Percentiles rank a stretch among this genome's conserved stretches.
phyloP scores from a whole-genome alignment of 1,284 basidiomycete genomes.

The Vanrija humicola region DNA sequence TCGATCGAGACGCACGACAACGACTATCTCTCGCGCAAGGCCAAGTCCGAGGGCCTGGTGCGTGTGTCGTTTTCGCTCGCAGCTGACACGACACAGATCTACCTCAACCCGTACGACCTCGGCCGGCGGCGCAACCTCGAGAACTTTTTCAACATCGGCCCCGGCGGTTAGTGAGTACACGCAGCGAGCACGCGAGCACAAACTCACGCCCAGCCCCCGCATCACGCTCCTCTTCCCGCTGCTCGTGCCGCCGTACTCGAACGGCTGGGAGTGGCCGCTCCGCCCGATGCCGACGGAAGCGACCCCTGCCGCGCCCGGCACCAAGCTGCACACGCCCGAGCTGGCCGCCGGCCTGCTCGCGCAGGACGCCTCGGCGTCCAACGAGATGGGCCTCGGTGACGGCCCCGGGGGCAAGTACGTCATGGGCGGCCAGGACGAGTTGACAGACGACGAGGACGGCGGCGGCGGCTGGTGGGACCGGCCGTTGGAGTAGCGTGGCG shows the following conservation, averaged over 20 bases:
- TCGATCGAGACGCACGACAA: slow-evolving; percentile 89
- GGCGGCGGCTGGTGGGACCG: slow-evolving; percentile 19
- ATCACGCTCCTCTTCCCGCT: slow-evolving; percentile 78
- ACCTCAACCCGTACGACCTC: slow-evolving; percentile 87
- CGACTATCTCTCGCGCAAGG: slow-evolving; percentile 67
- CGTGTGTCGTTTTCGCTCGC: slow-evolving; percentile 23
- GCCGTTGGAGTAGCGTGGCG: too few relatives aligned
- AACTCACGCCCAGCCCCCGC: slow-evolving; percentile 63
- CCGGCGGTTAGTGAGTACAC: slow-evolving; percentile 75
- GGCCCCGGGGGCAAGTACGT: slow-evolving; percentile 51
- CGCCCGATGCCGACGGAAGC: slow-evolving; percentile 25
- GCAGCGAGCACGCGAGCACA: too few relatives aligned
- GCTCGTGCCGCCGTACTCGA: slow-evolving; percentile 72
- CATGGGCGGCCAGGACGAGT: slow-evolving; percentile 36
- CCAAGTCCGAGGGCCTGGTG: slow-evolving; percentile 67
- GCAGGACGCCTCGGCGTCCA: slow-evolving; percentile 12
- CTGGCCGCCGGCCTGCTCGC: slow-evolving; percentile 27
- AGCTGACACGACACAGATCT: slow-evolving; percentile 53
- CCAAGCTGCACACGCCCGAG: slow-evolving; percentile 29
- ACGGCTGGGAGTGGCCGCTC: slow-evolving; percentile 65
- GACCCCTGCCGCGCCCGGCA: slow-evolving; percentile 7
- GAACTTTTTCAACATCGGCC: slow-evolving; percentile 84
- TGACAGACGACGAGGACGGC: slow-evolving; percentile 25
- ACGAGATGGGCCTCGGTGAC: slow-evolving; percentile 60
- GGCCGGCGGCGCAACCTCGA: slow-evolving; percentile 71